phyloP scores from a whole-genome alignment of 805 yeast genomes.

The Crinitomyces ghanaensis region DNA sequence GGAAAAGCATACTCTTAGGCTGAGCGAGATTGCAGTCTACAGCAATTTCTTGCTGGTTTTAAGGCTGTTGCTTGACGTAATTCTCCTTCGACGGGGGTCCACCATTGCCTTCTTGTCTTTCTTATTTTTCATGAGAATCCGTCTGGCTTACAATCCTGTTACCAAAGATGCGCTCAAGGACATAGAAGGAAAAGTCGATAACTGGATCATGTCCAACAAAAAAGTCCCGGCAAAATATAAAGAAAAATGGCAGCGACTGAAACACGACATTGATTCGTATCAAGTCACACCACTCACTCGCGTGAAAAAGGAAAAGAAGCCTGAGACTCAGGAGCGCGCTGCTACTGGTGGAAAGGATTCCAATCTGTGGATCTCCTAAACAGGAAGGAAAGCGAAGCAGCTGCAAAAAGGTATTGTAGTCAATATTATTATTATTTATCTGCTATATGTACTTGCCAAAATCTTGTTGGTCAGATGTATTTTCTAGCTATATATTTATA shows the following conservation, averaged over 20 bases:
- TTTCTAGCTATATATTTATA: no score
- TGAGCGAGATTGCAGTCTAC: conserved; percentile 10
- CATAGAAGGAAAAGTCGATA: conserved; percentile 48
- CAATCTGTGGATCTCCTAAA: conserved; percentile 6
- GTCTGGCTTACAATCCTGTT: conserved; percentile 59
- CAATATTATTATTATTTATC: no score
- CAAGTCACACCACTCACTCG: conserved; percentile 4
- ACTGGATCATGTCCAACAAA: conserved; percentile 34
- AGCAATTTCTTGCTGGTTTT: conserved; percentile 18
- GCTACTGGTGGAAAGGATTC: conserved; percentile 7
- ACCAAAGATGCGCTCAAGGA: conserved; percentile 53
- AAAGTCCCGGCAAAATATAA: conserved; percentile 39
- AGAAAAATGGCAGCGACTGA: conserved; percentile 36
- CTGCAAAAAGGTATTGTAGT: no score
- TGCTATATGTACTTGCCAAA: no score
- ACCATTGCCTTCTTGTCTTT: conserved; percentile 40
- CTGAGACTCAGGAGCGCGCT: conserved; percentile 1
- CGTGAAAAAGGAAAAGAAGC: conserved; percentile 6
- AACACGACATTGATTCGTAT: conserved; percentile 21
- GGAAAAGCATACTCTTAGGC: conserved; percentile 3
- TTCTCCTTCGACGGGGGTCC: conserved; percentile 53
- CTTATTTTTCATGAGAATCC: conserved; percentile 51
- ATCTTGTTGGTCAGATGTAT: no score
- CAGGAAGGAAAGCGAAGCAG: conserved; percentile 1
- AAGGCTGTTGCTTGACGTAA: conserved; percentile 34